phyloP scores from a whole-genome alignment of 345 rosid genomes.

The Murraya koenigii region DNA sequence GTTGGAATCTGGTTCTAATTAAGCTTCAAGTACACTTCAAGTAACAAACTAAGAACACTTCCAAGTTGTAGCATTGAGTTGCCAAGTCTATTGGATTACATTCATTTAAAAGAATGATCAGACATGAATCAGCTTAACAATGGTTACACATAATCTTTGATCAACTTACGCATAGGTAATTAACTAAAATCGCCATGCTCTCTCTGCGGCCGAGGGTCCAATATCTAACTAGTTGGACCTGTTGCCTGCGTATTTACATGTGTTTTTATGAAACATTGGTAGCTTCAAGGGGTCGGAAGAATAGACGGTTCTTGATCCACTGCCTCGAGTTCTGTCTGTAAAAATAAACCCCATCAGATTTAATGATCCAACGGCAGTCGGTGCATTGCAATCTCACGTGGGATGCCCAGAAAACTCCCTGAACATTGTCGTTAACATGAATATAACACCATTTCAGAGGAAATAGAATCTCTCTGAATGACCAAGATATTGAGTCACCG shows the following conservation, averaged over 20 bases:
- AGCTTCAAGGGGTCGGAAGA: neutral
- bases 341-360: neutral
- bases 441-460: conserved; percentile 12
- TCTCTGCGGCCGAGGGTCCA: no score
- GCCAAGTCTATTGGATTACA: neutral
- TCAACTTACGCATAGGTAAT: no score
- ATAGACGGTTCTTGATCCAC: neutral
- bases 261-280: neutral
- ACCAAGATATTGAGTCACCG: neutral
- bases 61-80: neutral
- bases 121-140: neutral
- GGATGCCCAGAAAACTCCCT: conserved; percentile 16
- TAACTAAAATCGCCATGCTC: no score
- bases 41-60: neutral
- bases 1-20: neutral
- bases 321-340: neutral
- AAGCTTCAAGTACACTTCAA: neutral
- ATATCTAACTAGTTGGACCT: no score
- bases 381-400: conserved; percentile 6
- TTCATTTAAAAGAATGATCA: neutral
- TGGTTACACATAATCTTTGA: no score
- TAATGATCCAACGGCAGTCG: neutral
- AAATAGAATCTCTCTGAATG: conserved; percentile 1
- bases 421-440: neutral
- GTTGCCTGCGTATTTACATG: no score